phyloP scores from a whole-genome alignment of 805 yeast genomes.

The Yamadazyma kitorensis region DNA sequence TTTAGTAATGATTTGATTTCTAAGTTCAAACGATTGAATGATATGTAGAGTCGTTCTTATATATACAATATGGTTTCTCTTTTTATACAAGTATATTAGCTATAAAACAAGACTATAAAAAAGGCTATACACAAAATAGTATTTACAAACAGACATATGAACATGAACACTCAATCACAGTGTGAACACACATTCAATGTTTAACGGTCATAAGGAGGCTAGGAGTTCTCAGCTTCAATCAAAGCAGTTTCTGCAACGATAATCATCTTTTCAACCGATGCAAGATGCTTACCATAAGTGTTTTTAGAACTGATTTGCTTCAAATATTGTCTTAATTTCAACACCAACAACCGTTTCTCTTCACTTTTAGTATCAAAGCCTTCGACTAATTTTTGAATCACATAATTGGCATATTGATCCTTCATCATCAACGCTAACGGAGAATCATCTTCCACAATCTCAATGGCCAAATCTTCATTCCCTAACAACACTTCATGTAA shows the following conservation, averaged over 20 bases:
- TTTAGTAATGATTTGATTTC: constrained; percentile 2
- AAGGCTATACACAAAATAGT: constrained; percentile 12
- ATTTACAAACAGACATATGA: constrained; percentile 9
- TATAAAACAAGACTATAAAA: constrained; percentile 13
- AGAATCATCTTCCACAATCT: constrained; percentile 56
- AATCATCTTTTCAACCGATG: constrained; percentile 73
- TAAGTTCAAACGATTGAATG: constrained; percentile 5
- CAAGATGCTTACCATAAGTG: constrained; percentile 77
- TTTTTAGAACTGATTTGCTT: constrained; percentile 63
- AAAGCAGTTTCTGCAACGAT: constrained; percentile 52
- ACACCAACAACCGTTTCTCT: constrained; percentile 67
- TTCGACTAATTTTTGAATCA: constrained; percentile 90
- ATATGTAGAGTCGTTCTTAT: background rate
- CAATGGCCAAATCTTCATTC: constrained; percentile 45
- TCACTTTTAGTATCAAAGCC: constrained; percentile 59
- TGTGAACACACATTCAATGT: background rate
- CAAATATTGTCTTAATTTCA: constrained; percentile 76
- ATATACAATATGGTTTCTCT: background rate
- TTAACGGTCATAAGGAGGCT: background rate
- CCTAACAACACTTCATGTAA: constrained; percentile 63
- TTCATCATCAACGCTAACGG: constrained; percentile 91
- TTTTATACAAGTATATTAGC: constrained; percentile 2
- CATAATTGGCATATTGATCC: constrained; percentile 97
- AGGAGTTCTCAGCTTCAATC: constrained; percentile 32
- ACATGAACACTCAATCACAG: background rate